These are phyloP conservation scores for Boletus pseudopeckii DNA, from an alignment of 768 basidiomycete genomes.

Conservation along the genomic window DNA sequence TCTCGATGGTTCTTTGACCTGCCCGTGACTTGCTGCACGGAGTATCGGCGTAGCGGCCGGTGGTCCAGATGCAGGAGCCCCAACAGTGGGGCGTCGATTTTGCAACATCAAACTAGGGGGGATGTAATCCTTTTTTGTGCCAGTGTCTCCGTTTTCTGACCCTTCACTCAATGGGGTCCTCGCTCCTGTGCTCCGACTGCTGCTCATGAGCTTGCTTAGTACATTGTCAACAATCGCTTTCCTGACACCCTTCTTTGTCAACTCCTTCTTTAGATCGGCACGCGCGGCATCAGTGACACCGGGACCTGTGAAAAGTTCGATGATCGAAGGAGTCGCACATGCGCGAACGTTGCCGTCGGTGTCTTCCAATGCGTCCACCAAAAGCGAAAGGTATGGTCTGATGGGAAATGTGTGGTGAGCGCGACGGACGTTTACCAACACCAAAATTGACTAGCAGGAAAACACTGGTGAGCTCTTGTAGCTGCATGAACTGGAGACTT, in stretches of 20 bases:
- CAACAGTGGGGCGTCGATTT: conserved; percentile 46
- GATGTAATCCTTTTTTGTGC: conserved; percentile 53
- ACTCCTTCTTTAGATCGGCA: conserved; percentile 89
- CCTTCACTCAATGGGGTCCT: conserved; percentile 52
- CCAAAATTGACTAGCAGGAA: conserved; percentile 50
- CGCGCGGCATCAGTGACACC: conserved; percentile 83
- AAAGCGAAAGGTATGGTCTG: conserved; percentile 68
- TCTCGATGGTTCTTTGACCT: conserved; percentile 47
- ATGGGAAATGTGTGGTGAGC: conserved; percentile 73
- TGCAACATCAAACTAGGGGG: conserved; percentile 70
- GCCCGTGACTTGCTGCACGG: conserved; percentile 49
- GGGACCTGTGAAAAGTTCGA: conserved; percentile 82
- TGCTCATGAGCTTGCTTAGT: conserved; percentile 57
- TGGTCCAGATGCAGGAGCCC: conserved; percentile 24
- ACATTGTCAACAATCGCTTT: conserved; percentile 86
- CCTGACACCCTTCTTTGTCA: conserved; percentile 80
- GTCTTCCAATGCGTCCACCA: conserved; percentile 89
- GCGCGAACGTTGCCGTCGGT: conserved; percentile 88
- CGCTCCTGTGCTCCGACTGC: conserved; percentile 38
- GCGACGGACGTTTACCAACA: conserved; percentile 71
- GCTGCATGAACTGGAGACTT: conserved; percentile 21
- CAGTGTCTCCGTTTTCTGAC: conserved; percentile 48
- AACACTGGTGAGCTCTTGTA: background rate
- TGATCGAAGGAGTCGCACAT: conserved; percentile 72
- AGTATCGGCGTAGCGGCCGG: conserved; percentile 33